Base-by-base conservation (phyloP, 2,329 filamentous ascomycete genomes). In the Ceratocystis cubensis region DNA sequence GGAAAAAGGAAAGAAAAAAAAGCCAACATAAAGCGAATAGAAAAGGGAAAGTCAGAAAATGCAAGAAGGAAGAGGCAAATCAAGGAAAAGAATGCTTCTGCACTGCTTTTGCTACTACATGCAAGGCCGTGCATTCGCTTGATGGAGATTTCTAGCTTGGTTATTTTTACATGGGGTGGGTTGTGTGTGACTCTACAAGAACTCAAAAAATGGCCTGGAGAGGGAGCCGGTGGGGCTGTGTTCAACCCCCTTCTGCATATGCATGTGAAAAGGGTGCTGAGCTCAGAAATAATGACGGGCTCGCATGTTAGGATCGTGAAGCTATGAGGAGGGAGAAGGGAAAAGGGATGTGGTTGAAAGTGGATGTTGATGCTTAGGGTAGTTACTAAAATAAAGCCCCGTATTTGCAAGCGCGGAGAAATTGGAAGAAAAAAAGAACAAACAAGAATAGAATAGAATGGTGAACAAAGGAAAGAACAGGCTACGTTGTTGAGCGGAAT, bases 141-240 rank as follows among this genome's bases (percentile, higher is more conserved):
- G 33, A 37, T 37, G 7, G 8, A 37, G 33, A 37, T 37, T 37
- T 37, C 33, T 37, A 37, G 33, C 33, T 37, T 37, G 8, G 8
- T 8, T 10, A 37, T 37, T 37, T 37, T 37, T 37, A 37, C 33
- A 37, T 37, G 33, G 33, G 33, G 33, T 37, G 8, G 7, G 33
- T 37, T 37, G 33, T 50, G 20, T 50, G 46, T 50, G 46, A 50
- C 46, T 50, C 46, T 50, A 7, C 13, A 50, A 20, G 20, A 50
- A 50, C 7, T 10, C 46, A 22, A 50, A 50, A 50, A 50, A 50
- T n/a, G 5, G 17, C 46, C 46, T 50, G 46, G 50, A 56, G 50
- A 56, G 50, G 50, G 50, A 56, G 50, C 50, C 50, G n/a, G 50
- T 25, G 50, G 50, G 50, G 50, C 50, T 56, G 50, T 56, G 50